phyloP scores from a whole-genome alignment of 2,329 filamentous ascomycete species.

The Hymenoscyphus infarciens region DNA sequence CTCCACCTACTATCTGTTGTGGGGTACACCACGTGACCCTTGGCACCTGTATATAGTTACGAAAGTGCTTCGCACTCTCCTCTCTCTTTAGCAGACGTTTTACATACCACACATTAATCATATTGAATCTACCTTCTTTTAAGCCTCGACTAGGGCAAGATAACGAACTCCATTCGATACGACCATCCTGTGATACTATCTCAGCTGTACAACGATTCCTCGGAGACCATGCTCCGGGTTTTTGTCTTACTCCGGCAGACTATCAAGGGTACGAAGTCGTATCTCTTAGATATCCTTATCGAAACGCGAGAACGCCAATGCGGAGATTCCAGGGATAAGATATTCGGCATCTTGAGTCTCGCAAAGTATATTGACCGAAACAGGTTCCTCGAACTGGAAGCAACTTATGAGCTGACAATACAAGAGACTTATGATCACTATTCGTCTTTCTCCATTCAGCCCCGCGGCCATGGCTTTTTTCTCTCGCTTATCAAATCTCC shows the following conservation, averaged over 20 bases:
- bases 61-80: too few relatives aligned
- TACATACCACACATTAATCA: too few relatives aligned
- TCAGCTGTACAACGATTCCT: not conserved
- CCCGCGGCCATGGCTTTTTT: not conserved
- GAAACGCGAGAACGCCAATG: not conserved
- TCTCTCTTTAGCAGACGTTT: too few relatives aligned
- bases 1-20: not conserved
- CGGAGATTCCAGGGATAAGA: not conserved
- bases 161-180: too few relatives aligned
- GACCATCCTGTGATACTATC: too few relatives aligned
- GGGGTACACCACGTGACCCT: too few relatives aligned
- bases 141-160: too few relatives aligned
- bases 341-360: not conserved
- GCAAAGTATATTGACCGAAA: not conserved
- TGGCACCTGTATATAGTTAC: too few relatives aligned
- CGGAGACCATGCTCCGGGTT: not conserved
- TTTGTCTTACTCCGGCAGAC: not conserved
- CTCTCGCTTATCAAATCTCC: not conserved
- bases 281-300: not conserved
- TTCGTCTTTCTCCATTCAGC: not conserved
- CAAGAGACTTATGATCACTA: not conserved
- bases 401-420: not conserved
- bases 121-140: too few relatives aligned
- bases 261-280: not conserved
- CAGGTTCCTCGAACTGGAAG: not conserved